phyloP scores from a whole-genome alignment of 306 rosid genomes.

The Gastrolobium villosum region DNA sequence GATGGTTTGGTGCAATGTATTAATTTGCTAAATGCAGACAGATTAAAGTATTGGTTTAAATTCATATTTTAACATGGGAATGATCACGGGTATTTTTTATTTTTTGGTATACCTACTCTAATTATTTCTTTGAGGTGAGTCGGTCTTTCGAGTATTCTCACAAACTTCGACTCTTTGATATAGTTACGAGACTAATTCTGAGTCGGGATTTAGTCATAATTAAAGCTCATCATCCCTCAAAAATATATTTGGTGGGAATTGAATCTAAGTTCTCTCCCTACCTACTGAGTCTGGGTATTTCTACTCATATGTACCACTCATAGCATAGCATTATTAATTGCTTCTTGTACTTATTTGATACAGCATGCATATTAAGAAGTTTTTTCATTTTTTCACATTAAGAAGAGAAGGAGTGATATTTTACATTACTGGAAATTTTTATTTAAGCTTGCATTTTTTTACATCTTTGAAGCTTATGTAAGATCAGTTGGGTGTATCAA shows the following conservation, averaged over 20 bases:
- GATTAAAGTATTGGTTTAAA: constrained; percentile 11
- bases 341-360: background rate
- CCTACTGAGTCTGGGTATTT: background rate
- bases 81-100: background rate
- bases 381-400: background rate
- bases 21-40: background rate
- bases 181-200: too few species aligned
- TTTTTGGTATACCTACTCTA: too few species aligned
- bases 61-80: background rate
- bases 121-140: too few species aligned
- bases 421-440: background rate
- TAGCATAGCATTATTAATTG: background rate
- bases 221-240: too few species aligned
- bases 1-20: constrained; percentile 2
- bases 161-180: too few species aligned
- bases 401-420: background rate
- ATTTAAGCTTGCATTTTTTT: background rate
- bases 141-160: too few species aligned
- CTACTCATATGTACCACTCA: background rate
- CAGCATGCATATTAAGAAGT: background rate
- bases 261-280: too few species aligned
- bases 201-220: too few species aligned
- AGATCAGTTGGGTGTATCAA: constrained; percentile 7
- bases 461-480: background rate
- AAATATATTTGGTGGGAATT: too few species aligned